Evolutionary conservation across 164 flowering plant species (phyloP), one percentile per base, ranked within the genome.

Genomic region (Santalum album): DNA sequence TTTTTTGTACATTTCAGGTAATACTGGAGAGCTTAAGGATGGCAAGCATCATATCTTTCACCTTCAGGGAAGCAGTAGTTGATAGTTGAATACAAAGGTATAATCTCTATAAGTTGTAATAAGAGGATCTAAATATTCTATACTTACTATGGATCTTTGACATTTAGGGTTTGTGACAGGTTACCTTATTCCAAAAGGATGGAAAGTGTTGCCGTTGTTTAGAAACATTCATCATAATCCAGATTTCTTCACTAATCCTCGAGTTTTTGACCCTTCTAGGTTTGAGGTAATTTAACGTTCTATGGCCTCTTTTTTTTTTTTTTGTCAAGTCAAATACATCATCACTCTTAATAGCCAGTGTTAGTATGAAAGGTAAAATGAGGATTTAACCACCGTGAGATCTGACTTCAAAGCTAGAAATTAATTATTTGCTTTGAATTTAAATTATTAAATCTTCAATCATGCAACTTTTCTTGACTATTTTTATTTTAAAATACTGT

Each of bases 191-290:
- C 87, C 83, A 12, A 78, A 73, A 55, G 87, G 87, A 1, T 78
- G 87, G 86, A 81, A 81, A 64, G 86, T 81, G 48, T 67, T 81
- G 76, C 87, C 83, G 51, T 46, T 78, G 34, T 81, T 81, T 63
- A 71, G 87, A 52, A 81, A 71, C 54, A 76, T 81, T 47, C 87
- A 81, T 62, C 78, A 81, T 65, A 76, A 69, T 63, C 72, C 79
- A 0, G 78, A 77, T 54, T 65, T 55, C 58, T 81, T 78, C 58
- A 9, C 51, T 16, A 69, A 76, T 47, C 74, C 77, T 44, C 66
- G 66, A 3, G 55, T 21, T 1, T 66, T 73, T 61, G 67, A 73
- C 38, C 67, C 72, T 12, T 69, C 74, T 6, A 60, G 77, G 22
- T 73, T 73, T 58, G 71, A 73, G 77, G 74, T 72, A 55, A 6